These are phyloP conservation scores for Rhodotorula sp. DNA, from an alignment of 1,284 basidiomycete species.

Conservation along the genomic window DNA sequence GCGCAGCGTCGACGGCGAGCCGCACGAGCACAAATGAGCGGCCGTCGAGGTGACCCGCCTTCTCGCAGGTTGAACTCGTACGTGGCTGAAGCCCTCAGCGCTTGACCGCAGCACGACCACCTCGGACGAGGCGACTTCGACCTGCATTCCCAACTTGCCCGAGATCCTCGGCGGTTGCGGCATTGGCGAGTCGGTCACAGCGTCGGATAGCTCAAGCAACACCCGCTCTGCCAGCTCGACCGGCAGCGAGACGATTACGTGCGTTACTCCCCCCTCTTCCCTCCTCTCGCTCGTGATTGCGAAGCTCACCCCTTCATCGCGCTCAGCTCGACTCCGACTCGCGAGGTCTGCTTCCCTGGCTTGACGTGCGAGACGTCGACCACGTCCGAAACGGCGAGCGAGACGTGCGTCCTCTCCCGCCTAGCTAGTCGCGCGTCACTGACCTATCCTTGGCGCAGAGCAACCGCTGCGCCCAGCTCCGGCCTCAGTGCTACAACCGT, in stretches of 20 bases:
- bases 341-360: not conserved
- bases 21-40: not conserved
- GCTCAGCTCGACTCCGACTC: not conserved
- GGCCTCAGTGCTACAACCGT: too few species aligned
- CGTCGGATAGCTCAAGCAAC: not conserved
- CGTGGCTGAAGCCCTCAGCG: too few species aligned
- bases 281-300: not conserved
- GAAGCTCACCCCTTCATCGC: not conserved
- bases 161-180: conserved; percentile 1
- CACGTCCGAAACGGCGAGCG: too few species aligned
- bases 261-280: not conserved
- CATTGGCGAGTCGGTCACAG: not conserved
- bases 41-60: not conserved
- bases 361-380: not conserved
- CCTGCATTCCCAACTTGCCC: not conserved
- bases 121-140: not conserved
- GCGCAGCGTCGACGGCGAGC: not conserved
- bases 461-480: too few species aligned
- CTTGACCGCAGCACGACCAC: not conserved
- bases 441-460: too few species aligned
- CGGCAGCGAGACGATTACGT: not conserved
- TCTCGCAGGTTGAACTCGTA: too few species aligned
- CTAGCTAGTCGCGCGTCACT: too few species aligned
- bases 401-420: not conserved
- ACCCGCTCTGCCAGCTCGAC: not conserved